phyloP scores from a whole-genome alignment of 176 grass and related monocot species.

The Aechmea fasciata region DNA sequence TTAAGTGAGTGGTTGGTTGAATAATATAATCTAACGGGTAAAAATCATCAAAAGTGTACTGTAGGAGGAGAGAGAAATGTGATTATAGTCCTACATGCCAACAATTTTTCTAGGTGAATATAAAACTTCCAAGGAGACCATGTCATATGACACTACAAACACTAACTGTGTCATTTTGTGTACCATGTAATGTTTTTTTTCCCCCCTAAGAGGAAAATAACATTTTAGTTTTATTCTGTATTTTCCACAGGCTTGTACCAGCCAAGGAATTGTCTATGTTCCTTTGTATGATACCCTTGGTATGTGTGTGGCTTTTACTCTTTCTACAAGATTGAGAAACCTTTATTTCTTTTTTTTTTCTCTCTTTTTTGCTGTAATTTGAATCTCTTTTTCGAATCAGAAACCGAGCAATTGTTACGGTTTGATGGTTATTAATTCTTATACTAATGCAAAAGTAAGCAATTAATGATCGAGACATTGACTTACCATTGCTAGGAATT shows the following conservation, averaged over 20 bases:
- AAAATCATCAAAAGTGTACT: too few relatives aligned
- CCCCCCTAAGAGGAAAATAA: neutral
- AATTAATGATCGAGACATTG: too few relatives aligned
- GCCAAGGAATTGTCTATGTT: constrained; percentile 79
- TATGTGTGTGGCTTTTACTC: constrained; percentile 15
- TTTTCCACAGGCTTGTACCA: constrained; percentile 70
- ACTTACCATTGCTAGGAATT: too few relatives aligned
- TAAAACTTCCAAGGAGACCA: too few relatives aligned
- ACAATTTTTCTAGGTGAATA: too few relatives aligned
- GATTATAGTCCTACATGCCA: too few relatives aligned
- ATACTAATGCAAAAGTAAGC: too few relatives aligned
- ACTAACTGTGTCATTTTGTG: neutral
- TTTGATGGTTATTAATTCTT: too few relatives aligned
- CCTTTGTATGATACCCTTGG: constrained; percentile 93
- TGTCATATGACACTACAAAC: neutral
- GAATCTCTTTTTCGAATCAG: neutral
- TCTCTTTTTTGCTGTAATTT: neutral
- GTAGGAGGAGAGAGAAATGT: too few relatives aligned
- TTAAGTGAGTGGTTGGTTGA: too few relatives aligned
- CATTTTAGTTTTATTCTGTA: constrained; percentile 5
- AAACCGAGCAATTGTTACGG: too few relatives aligned
- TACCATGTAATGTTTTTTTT: neutral
- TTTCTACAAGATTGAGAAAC: neutral
- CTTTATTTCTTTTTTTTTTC: neutral
- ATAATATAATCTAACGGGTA: too few relatives aligned